Evolutionary conservation across 768 basidiomycete species (phyloP).

Genomic region (Mycena belliarum): DNA sequence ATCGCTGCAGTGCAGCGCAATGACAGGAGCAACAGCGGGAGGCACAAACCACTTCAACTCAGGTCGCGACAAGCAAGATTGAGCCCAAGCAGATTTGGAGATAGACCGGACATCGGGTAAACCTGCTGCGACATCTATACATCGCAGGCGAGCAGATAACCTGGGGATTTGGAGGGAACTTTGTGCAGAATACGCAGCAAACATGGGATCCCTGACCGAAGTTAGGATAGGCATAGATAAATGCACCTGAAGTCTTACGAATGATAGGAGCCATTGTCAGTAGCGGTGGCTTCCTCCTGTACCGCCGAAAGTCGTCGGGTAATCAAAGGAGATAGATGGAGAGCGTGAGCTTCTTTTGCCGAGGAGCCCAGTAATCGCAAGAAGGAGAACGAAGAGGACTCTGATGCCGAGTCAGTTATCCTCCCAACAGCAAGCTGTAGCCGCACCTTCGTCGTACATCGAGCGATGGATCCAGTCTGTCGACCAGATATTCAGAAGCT

Average conservation of each 20-base stretch:
- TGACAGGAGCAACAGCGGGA: constrained; percentile 82
- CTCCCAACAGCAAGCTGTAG: background rate
- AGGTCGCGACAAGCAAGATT: constrained; percentile 81
- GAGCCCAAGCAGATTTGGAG: constrained; percentile 58
- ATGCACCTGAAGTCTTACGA: constrained; percentile 36
- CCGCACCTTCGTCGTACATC: constrained; percentile 62
- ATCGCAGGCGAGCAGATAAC: constrained; percentile 27
- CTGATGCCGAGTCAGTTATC: constrained; percentile 18
- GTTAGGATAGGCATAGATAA: background rate
- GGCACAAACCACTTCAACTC: constrained; percentile 85
- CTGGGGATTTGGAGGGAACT: constrained; percentile 39
- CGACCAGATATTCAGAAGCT: constrained; percentile 89
- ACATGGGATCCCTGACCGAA: constrained; percentile 51
- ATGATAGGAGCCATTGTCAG: constrained; percentile 44
- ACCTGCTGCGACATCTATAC: constrained; percentile 38
- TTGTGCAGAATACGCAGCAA: constrained; percentile 40
- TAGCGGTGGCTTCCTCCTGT: constrained; percentile 41
- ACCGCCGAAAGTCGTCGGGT: constrained; percentile 51
- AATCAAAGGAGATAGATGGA: constrained; percentile 63
- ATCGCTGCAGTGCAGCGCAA: constrained; percentile 69
- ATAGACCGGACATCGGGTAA: constrained; percentile 65
- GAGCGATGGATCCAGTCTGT: constrained; percentile 78
- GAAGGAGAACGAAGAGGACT: constrained; percentile 74
- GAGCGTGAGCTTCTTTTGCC: constrained; percentile 62
- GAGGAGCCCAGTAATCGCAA: constrained; percentile 65